Conservation (phyloP, 768 basidiomycete species). For the Pleurotus sapidus region DNA sequence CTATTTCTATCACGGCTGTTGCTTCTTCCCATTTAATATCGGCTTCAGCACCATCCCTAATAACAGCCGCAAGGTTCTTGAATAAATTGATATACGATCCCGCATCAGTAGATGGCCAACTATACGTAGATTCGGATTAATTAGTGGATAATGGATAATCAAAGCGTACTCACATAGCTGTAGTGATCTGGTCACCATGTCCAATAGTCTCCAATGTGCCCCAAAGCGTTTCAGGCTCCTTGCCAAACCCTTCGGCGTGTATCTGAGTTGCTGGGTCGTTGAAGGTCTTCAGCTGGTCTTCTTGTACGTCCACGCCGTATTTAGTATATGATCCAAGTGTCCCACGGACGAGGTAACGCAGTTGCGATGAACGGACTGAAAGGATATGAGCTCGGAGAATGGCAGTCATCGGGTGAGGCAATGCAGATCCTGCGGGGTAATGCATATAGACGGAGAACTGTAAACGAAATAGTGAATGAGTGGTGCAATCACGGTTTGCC, state of each 20-base stretch:
- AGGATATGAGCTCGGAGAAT: constrained; percentile 69
- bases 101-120: constrained; percentile 60
- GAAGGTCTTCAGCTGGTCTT: constrained; percentile 67
- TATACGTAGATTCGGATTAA: constrained; percentile 21
- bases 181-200: constrained; percentile 38
- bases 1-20: constrained; percentile 67
- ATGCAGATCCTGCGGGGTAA: constrained; percentile 36
- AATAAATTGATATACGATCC: constrained; percentile 64
- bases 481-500: too few species aligned
- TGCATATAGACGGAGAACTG: constrained; percentile 56
- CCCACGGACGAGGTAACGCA: constrained; percentile 72
- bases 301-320: constrained; percentile 76
- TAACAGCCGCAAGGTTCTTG: constrained; percentile 61
- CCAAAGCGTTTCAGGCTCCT: constrained; percentile 61
- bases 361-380: constrained; percentile 62
- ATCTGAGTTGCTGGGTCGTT: constrained; percentile 42
- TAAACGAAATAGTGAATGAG: too few species aligned
- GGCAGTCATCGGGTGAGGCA: constrained; percentile 56
- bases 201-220: constrained; percentile 58
- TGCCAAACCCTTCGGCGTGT: constrained; percentile 43
- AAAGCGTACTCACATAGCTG: constrained; percentile 29
- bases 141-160: not conserved
- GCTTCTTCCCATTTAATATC: constrained; percentile 76
- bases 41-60: constrained; percentile 49
- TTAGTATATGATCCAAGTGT: constrained; percentile 72